Evolutionary conservation across 208 protist species (phyloP).

Genomic region (Giardia duodenalis): DNA sequence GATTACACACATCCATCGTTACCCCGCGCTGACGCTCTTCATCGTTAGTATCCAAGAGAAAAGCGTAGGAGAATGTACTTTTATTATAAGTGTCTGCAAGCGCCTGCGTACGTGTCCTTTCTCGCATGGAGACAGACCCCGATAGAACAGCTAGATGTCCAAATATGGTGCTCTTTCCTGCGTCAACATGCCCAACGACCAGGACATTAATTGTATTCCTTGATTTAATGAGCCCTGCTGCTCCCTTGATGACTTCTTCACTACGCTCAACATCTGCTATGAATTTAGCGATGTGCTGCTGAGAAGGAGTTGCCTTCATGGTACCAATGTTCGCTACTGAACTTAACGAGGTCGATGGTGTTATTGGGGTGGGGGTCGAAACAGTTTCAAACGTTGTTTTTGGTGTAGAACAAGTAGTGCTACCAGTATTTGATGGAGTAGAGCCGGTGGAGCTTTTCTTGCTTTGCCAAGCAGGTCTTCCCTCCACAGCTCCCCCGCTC

Average conservation of each 20-base stretch:
- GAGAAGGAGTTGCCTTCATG: no score
- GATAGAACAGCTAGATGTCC: constrained; percentile 1
- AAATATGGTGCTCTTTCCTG: constrained; percentile 21
- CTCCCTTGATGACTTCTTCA: neutral
- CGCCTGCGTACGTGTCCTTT: neutral
- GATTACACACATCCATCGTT: neutral
- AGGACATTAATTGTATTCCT: neutral
- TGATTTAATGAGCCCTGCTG: neutral
- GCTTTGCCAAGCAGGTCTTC: no score
- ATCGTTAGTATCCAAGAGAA: constrained; percentile 8
- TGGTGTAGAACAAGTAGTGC: no score
- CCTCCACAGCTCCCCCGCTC: no score
- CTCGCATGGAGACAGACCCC: neutral
- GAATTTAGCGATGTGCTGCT: no score
- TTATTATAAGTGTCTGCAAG: neutral
- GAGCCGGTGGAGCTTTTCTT: no score
- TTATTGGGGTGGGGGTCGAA: no score
- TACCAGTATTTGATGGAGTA: no score
- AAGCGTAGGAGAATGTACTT: neutral
- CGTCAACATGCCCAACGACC: constrained; percentile 3
- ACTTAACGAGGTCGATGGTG: no score
- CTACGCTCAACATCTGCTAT: no score
- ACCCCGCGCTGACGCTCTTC: constrained; percentile 5
- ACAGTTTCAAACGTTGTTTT: no score
- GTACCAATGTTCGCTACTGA: no score